These are phyloP conservation scores for Irpex sp. DNA, from an alignment of 1,284 basidiomycete species.

Conservation along the genomic window DNA sequence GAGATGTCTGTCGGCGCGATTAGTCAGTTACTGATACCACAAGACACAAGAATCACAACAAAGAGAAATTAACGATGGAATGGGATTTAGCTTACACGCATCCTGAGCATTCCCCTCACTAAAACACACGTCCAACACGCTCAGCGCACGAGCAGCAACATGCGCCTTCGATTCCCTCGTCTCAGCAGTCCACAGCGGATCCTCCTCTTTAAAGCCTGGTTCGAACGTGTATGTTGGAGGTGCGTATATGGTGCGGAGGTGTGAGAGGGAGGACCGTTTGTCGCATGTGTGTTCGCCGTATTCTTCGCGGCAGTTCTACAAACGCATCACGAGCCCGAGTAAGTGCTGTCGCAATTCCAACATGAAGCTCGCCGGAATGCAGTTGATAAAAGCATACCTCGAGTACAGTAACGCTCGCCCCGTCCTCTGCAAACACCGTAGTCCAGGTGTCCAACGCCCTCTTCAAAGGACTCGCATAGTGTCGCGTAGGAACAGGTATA, in stretches of 20 bases:
- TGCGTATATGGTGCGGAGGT: slow-evolving; percentile 49
- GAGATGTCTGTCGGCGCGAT: slow-evolving; percentile 35
- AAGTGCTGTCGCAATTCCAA: no score
- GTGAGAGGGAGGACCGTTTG: slow-evolving; percentile 51
- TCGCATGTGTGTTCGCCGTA: slow-evolving; percentile 77
- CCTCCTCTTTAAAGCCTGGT: slow-evolving; percentile 65
- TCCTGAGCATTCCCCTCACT: slow-evolving; percentile 31
- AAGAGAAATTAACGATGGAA: no score
- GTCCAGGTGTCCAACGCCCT: slow-evolving; percentile 69
- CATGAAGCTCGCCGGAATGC: no score
- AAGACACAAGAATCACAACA: no score
- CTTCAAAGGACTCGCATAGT: slow-evolving; percentile 73
- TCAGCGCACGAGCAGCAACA: slow-evolving; percentile 48
- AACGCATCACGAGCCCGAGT: not conserved
- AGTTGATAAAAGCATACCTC: slow-evolving; percentile 21
- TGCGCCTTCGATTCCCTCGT: slow-evolving; percentile 62
- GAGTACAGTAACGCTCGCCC: slow-evolving; percentile 22
- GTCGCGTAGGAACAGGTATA: slow-evolving; percentile 57
- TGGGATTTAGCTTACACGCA: slow-evolving; percentile 50
- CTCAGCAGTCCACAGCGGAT: slow-evolving; percentile 64
- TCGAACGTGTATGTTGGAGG: slow-evolving; percentile 62
- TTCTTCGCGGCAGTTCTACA: slow-evolving; percentile 62
- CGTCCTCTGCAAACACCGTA: slow-evolving; percentile 48
- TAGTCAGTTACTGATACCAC: not conserved
- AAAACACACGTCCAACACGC: slow-evolving; percentile 66